These are phyloP conservation scores for Citrus unshiu DNA, from an alignment of 345 rosid species.

Conservation along the genomic window DNA sequence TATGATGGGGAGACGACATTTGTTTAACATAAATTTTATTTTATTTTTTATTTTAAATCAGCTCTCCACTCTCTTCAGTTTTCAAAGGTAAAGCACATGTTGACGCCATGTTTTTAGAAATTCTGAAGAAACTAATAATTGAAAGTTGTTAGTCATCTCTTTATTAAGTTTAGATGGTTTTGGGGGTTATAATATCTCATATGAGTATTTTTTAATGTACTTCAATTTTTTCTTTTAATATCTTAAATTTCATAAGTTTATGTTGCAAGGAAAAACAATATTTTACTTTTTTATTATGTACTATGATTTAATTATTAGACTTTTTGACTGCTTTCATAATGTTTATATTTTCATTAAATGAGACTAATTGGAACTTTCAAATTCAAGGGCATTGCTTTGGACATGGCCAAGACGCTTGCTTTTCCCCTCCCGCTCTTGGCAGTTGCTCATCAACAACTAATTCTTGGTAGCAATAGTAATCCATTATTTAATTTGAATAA, in stretches of 20 bases:
- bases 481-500: neutral
- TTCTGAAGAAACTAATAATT: neutral
- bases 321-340: neutral
- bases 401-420: conserved; percentile 63
- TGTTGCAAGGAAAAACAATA: neutral
- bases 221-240: neutral
- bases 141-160: neutral
- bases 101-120: neutral
- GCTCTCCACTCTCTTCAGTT: neutral
- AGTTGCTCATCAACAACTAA: conserved; percentile 75
- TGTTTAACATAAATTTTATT: neutral
- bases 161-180: neutral
- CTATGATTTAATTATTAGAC: neutral
- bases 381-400: conserved; percentile 61
- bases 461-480: conserved; percentile 48
- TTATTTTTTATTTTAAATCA: neutral
- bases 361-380: conserved; percentile 21
- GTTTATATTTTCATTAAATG: neutral
- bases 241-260: neutral
- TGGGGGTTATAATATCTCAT: neutral
- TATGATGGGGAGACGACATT: neutral
- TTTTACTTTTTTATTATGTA: neutral
- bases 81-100: neutral
- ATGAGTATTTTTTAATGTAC: neutral
- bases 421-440: conserved; percentile 86